phyloP scores from a whole-genome alignment of 2,329 filamentous ascomycete species.

The Curvularia eragrostidis region DNA sequence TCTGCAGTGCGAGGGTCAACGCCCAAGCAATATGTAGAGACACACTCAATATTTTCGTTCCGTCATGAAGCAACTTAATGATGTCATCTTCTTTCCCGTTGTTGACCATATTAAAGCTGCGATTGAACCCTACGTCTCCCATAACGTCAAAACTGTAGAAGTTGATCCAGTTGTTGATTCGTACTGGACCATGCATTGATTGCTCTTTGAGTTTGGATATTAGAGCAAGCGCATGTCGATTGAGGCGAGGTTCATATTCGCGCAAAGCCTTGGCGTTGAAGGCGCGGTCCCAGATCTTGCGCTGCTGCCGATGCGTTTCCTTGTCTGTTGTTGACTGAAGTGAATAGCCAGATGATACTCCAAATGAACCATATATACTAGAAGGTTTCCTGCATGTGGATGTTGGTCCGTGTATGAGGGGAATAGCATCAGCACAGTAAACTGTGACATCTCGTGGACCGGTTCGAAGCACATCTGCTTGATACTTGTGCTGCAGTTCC shows the following conservation, averaged over 20 bases:
- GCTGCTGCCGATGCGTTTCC: conserved; percentile 37
- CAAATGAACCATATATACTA: conserved; percentile 31
- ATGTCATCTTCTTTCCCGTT: conserved; percentile 38
- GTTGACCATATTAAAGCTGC: conserved; percentile 50
- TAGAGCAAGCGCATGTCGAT: conserved; percentile 36
- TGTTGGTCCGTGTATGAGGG: conserved; percentile 37
- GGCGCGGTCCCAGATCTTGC: conserved; percentile 44
- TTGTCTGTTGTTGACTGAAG: conserved; percentile 40
- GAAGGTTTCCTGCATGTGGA: conserved; percentile 39
- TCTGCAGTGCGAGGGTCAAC: conserved; percentile 26
- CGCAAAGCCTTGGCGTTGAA: conserved; percentile 45
- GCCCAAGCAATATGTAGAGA: conserved; percentile 35
- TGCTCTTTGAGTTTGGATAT: conserved; percentile 35
- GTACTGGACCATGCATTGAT: conserved; percentile 22
- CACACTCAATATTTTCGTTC: conserved; percentile 29
- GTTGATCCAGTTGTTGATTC: conserved; percentile 45
- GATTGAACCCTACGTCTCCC: conserved; percentile 54
- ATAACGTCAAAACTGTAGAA: conserved; percentile 59
- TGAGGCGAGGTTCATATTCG: conserved; percentile 47
- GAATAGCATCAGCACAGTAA: conserved; percentile 36
- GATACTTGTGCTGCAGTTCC: conserved; percentile 37
- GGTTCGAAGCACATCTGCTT: conserved; percentile 43
- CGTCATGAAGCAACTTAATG: conserved; percentile 38
- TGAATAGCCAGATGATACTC: conserved; percentile 30
- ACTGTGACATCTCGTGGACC: conserved; percentile 46